Evolutionary conservation across 2,329 filamentous ascomycete species (phyloP), one percentile per base, ranked within the genome.

Genomic region (Albophoma yamanashiensis): DNA sequence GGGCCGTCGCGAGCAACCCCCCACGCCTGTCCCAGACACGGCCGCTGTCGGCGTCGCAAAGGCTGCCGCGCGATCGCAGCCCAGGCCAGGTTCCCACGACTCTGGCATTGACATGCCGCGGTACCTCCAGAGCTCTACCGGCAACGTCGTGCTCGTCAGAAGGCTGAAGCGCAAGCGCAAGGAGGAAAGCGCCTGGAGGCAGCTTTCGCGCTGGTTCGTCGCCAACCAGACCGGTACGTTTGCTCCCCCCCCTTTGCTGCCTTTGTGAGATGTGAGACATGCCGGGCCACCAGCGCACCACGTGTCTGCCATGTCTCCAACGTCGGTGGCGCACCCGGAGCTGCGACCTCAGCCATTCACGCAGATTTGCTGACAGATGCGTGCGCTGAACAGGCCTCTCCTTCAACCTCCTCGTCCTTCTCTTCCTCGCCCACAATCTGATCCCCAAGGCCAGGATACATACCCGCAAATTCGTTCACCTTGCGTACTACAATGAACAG

Each of bases 391-490:
- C 60, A 78, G 92, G 91, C 62, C 84, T 97, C 65, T 91, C 91
- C 15, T 82, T 94, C 73, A 96, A 95, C 73, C 86, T 94, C 61
- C 79, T 97, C 64, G 85, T 91, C 60, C 86, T 95, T 65, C 85
- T 97, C 64, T 85, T 89, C 72, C 85, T 96, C 64, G 86, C 90
- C 60, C 91, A 97, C 76, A 78, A 87, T 67, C 87, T 88, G 70
- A 91, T 96, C 71, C 92, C 93, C 58, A 88, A 87, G 68, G 85
- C 92, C 56, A 85, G 91, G 64, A 78, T 82, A 58, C 86, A 89
- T 69, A 96, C 92, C n/a, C 81, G 82, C 69, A 94, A 92, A 67
- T 96, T 96, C 79, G 92, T 96, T 76, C 83, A 85, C 60, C 82
- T 97, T 61, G 92, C 90, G 61, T 94, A 97, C 78, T 87, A 88